A percentile compares a stretch with the other conserved stretches of the same genome.
Conservation (phyloP, 2,329 filamentous ascomycete species). For the Emergomyces orientalis region DNA sequence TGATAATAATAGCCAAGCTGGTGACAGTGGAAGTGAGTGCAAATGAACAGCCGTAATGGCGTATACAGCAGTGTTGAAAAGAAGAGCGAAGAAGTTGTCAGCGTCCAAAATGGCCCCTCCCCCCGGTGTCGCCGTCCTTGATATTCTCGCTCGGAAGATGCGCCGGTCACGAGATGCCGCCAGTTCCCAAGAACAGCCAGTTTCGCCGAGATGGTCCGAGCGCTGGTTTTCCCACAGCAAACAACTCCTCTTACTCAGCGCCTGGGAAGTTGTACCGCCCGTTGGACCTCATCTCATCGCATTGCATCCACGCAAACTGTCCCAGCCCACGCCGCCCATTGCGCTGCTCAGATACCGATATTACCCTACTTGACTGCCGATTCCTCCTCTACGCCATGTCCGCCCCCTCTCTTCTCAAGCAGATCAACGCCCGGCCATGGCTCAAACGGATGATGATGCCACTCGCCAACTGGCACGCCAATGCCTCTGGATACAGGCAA, state of each 20-base stretch:
- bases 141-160: not conserved
- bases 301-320: not conserved
- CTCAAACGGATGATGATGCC: conserved; percentile 70
- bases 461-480: conserved; percentile 77
- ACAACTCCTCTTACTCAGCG: conserved; percentile 1
- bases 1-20: not conserved
- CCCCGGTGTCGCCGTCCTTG: not conserved
- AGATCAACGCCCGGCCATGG: conserved; percentile 77
- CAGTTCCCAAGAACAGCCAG: not conserved
- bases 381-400: conserved; percentile 21
- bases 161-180: not conserved
- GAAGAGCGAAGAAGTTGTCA: not conserved
- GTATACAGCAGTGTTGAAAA: not conserved
- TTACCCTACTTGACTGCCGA: not conserved
- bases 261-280: not conserved
- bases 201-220: conserved; percentile 16
- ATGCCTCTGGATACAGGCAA: conserved; percentile 85
- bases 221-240: conserved; percentile 14
- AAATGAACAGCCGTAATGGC: not conserved
- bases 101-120: not conserved
- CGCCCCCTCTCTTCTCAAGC: conserved; percentile 62
- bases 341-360: not conserved
- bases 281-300: not conserved
- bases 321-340: not conserved
- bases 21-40: not conserved